Evolutionary conservation across 2,329 filamentous ascomycete genomes (phyloP).

Genomic region (Fusarium algeriense): DNA sequence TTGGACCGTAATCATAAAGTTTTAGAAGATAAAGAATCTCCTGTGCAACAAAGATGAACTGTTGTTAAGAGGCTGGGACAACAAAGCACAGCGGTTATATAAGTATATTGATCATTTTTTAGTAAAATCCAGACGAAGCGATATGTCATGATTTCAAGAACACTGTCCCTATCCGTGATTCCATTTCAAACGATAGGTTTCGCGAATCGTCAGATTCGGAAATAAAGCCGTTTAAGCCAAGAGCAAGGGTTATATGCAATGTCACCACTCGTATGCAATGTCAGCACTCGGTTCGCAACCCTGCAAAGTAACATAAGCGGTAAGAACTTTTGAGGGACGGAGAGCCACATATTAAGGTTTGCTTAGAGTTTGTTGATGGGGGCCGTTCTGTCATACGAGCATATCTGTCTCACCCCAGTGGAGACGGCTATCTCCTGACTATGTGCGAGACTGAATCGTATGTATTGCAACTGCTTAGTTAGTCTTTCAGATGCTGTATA

Average conservation of each 20-base stretch:
- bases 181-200: neutral
- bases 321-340: neutral
- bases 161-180: too few relatives aligned
- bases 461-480: too few relatives aligned
- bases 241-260: neutral
- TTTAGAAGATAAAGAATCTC: neutral
- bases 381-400: neutral
- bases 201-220: neutral
- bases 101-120: neutral
- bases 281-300: neutral
- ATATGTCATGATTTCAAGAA: neutral
- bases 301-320: neutral
- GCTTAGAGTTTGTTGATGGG: too few relatives aligned
- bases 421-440: too few relatives aligned
- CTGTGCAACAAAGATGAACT: neutral
- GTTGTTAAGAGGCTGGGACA: neutral
- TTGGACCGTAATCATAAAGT: neutral
- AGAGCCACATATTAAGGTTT: neutral
- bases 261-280: neutral
- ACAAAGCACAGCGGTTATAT: neutral
- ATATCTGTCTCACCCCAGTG: neutral
- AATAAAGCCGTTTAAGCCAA: neutral
- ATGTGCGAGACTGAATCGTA: too few relatives aligned
- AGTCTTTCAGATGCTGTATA: too few relatives aligned
- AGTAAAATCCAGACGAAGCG: too few relatives aligned